Conservation (phyloP, 1,139 yeast genomes). For the Candida smagusa region DNA sequence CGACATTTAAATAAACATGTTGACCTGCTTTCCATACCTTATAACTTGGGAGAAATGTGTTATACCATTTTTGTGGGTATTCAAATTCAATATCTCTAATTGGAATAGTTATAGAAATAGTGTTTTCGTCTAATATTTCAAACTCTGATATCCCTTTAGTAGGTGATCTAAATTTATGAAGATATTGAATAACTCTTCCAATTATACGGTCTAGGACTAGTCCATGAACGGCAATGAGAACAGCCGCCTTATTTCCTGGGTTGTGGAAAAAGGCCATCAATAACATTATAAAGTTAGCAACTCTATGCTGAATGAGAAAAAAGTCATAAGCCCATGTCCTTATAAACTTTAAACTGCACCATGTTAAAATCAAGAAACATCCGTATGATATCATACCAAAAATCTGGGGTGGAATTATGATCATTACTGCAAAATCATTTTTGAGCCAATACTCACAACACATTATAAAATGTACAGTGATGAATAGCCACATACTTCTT, state of each 20-base stretch:
- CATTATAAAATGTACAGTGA: slow-evolving; percentile 35
- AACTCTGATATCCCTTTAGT: slow-evolving; percentile 38
- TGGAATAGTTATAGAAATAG: slow-evolving; percentile 38
- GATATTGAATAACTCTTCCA: slow-evolving; percentile 25
- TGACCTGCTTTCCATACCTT: slow-evolving; percentile 50
- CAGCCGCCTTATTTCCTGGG: slow-evolving; percentile 30
- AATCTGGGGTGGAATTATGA: slow-evolving; percentile 47
- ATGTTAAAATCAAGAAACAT: slow-evolving; percentile 33
- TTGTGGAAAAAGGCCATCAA: slow-evolving; percentile 44
- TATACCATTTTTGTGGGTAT: slow-evolving; percentile 25
- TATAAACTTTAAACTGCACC: slow-evolving; percentile 36
- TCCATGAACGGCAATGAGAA: slow-evolving; percentile 42
- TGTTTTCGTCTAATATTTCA: slow-evolving; percentile 40
- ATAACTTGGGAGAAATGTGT: slow-evolving; percentile 30
- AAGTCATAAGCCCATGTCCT: slow-evolving; percentile 43
- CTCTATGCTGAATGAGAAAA: slow-evolving; percentile 43
- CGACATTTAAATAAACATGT: slow-evolving; percentile 40
- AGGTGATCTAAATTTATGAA: slow-evolving; percentile 37
- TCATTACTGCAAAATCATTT: slow-evolving; percentile 36
- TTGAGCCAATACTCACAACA: slow-evolving; percentile 39
- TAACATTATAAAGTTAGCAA: slow-evolving; percentile 42
- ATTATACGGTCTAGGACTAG: slow-evolving; percentile 44
- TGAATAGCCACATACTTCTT: slow-evolving; percentile 35
- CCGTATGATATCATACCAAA: slow-evolving; percentile 49
- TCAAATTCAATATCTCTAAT: slow-evolving; percentile 18